Conservation (phyloP, 2,329 filamentous ascomycete species). For the Trichoderma sp. region DNA sequence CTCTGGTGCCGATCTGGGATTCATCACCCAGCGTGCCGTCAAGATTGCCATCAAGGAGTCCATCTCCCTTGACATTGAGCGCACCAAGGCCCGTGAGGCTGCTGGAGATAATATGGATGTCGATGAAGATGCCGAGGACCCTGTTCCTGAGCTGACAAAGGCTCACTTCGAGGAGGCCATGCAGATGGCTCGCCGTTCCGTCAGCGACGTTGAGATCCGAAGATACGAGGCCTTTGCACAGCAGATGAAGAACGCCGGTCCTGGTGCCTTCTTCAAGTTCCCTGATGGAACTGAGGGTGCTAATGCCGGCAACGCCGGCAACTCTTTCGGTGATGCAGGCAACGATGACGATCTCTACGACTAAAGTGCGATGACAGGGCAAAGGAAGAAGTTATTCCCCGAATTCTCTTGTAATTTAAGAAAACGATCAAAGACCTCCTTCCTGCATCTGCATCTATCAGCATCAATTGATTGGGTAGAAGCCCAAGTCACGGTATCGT, state of each 20-base stretch:
- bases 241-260: constrained; percentile 97
- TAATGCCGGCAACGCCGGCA: constrained; percentile 57
- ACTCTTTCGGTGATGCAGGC: constrained; percentile 78
- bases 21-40: constrained; percentile 97
- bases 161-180: constrained; percentile 99
- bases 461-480: constrained; percentile 26
- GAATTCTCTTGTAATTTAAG: constrained; percentile 50
- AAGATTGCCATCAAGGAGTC: constrained; percentile 99
- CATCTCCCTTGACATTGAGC: constrained; percentile 85
- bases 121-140: constrained; percentile 78
- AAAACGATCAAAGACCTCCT: constrained; percentile 35
- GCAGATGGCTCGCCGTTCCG: constrained; percentile 88
- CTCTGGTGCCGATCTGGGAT: constrained; percentile 98
- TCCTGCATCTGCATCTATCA: constrained; percentile 39
- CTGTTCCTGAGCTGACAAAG: constrained; percentile 93
- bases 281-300: constrained; percentile 70
- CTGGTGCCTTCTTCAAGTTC: constrained; percentile 98
- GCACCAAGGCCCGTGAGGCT: constrained; percentile 84
- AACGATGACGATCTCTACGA: constrained; percentile 98
- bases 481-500: constrained; percentile 33
- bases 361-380: constrained; percentile 53
- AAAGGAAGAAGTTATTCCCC: constrained; percentile 14
- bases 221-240: constrained; percentile 98
- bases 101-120: constrained; percentile 74
- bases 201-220: constrained; percentile 95